Evolutionary conservation across 768 basidiomycete genomes (phyloP).

Genomic region (Dentipellis fragilis): DNA sequence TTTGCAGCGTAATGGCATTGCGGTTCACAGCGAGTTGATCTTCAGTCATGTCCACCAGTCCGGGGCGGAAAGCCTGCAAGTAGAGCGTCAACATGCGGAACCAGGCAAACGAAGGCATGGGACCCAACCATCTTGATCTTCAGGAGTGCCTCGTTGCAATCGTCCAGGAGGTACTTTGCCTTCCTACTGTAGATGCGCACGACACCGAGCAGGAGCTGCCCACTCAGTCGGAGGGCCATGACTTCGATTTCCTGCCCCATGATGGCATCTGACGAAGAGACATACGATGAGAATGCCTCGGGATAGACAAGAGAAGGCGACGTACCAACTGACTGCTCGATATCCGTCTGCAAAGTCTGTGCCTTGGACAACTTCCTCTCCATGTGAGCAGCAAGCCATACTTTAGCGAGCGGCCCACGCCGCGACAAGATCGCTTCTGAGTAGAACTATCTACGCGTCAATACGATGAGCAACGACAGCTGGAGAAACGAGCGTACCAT

Average conservation of each 20-base stretch:
- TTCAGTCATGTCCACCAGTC: slow-evolving; percentile 91
- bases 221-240: slow-evolving; percentile 94
- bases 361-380: slow-evolving; percentile 95
- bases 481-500: slow-evolving; percentile 10
- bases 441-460: slow-evolving; percentile 51
- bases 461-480: slow-evolving; percentile 2
- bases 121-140: slow-evolving; percentile 84
- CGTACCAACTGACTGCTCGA: slow-evolving; percentile 86
- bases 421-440: slow-evolving; percentile 91
- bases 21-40: slow-evolving; percentile 83
- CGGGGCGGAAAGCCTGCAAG: slow-evolving; percentile 82
- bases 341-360: slow-evolving; percentile 90
- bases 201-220: slow-evolving; percentile 92
- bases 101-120: not conserved
- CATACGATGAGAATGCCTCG: not conserved
- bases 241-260: slow-evolving; percentile 87
- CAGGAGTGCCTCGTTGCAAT: slow-evolving; percentile 92
- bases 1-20: slow-evolving; percentile 81
- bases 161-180: slow-evolving; percentile 94
- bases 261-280: slow-evolving; percentile 57
- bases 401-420: slow-evolving; percentile 88
- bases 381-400: slow-evolving; percentile 99
- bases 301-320: slow-evolving; percentile 7
- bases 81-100: slow-evolving; percentile 1
- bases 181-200: slow-evolving; percentile 97